These are phyloP conservation scores for Neurospora discreta DNA, from an alignment of 495 filamentous ascomycete genomes.

Conservation along the genomic window DNA sequence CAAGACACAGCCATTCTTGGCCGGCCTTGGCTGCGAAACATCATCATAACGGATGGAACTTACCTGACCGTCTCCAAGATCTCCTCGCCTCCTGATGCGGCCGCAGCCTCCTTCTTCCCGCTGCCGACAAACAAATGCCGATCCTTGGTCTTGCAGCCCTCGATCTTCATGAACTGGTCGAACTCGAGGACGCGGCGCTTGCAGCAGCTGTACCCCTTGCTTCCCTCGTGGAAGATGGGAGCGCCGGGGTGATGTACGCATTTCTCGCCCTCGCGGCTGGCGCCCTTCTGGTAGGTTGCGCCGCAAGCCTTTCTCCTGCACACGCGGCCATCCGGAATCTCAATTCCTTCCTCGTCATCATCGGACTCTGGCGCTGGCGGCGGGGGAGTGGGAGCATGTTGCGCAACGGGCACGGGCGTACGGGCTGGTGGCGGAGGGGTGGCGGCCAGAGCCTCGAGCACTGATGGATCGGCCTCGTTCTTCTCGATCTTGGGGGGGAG, in stretches of 20 bases:
- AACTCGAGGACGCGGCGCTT: slow-evolving; percentile 93
- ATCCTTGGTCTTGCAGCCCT: slow-evolving; percentile 73
- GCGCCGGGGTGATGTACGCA: slow-evolving; percentile 79
- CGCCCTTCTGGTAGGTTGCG: slow-evolving; percentile 45
- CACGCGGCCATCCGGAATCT: slow-evolving; percentile 57
- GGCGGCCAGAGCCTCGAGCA: slow-evolving; percentile 20
- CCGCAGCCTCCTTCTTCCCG: slow-evolving; percentile 45
- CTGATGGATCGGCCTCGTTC: slow-evolving; percentile 28
- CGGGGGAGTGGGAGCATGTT: slow-evolving; percentile 47
- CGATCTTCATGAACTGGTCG: slow-evolving; percentile 93
- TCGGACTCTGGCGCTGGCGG: slow-evolving; percentile 70
- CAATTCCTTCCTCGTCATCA: slow-evolving; percentile 64
- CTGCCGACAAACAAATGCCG: slow-evolving; percentile 81
- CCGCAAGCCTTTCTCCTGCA: slow-evolving; percentile 74
- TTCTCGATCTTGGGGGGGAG: slow-evolving; percentile 48
- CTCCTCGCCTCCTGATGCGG: slow-evolving; percentile 43
- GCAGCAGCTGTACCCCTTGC: slow-evolving; percentile 95
- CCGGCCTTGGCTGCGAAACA: slow-evolving; percentile 16
- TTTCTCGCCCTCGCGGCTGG: slow-evolving; percentile 56
- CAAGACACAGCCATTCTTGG: slow-evolving; percentile 24
- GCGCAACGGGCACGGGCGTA: slow-evolving; percentile 38
- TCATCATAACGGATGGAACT: slow-evolving; percentile 6
- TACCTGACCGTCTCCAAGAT: slow-evolving; percentile 60
- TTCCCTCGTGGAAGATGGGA: slow-evolving; percentile 93
- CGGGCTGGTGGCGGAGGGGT: slow-evolving; percentile 32